Evolutionary conservation across 495 filamentous ascomycete genomes (phyloP).

Genomic region (Aspergillus diversus): DNA sequence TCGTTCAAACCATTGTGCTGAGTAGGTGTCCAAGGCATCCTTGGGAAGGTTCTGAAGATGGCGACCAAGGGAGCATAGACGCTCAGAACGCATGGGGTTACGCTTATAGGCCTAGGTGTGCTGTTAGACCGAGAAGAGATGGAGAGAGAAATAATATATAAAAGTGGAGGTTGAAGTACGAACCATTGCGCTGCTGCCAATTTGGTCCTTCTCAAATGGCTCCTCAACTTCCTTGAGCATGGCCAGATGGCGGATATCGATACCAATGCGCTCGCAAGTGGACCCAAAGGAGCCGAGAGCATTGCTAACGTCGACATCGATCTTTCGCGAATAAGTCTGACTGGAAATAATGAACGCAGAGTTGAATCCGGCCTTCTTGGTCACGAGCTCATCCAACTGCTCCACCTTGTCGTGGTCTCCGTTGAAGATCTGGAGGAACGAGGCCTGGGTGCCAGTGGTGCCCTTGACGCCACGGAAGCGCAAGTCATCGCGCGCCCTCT

Average conservation of each 20-base stretch:
- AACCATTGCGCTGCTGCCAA: constrained; percentile 58
- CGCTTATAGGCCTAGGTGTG: constrained; percentile 76
- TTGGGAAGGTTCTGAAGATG: constrained; percentile 63
- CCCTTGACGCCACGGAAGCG: constrained; percentile 85
- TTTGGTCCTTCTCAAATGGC: constrained; percentile 76
- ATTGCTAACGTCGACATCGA: constrained; percentile 80
- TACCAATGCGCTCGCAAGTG: constrained; percentile 73
- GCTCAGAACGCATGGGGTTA: constrained; percentile 89
- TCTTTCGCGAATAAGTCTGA: constrained; percentile 84
- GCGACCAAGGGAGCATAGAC: constrained; percentile 80
- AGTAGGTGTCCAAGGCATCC: constrained; percentile 75
- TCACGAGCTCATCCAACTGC: constrained; percentile 71
- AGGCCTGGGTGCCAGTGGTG: constrained; percentile 77
- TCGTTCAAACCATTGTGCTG: constrained; percentile 82
- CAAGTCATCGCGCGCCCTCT: constrained; percentile 71
- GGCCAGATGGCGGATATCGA: constrained; percentile 81
- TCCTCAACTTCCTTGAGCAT: constrained; percentile 85
- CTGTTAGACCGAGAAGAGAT: constrained; percentile 22
- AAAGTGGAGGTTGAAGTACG: constrained; percentile 14
- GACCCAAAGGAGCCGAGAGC: constrained; percentile 82
- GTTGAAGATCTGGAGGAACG: constrained; percentile 81
- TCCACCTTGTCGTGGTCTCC: constrained; percentile 81
- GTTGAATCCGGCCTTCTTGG: constrained; percentile 81
- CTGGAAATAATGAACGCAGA: constrained; percentile 73
- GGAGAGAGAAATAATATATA: no score